Percentiles rank a stretch among this genome's conserved stretches.
Evolutionary conservation across 169 alveolate genomes (phyloP).

Genomic region (Eimeria praecox): DNA sequence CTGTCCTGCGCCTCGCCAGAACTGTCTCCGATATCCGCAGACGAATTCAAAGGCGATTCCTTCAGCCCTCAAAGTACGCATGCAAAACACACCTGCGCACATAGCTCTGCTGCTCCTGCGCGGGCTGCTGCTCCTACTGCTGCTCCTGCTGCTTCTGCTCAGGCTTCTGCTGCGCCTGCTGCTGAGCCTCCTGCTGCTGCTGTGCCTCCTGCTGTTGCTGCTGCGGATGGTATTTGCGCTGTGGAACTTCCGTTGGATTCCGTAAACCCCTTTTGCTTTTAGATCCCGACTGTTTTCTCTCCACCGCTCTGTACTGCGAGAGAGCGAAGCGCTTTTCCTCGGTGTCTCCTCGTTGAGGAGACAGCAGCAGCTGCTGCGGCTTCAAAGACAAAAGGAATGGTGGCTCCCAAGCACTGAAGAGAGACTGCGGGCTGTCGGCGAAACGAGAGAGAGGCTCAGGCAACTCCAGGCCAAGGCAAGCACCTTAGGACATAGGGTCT

Average conservation of each 20-base stretch:
- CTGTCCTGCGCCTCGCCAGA: slow-evolving; percentile 25
- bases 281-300: slow-evolving; percentile 41
- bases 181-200: slow-evolving; percentile 1
- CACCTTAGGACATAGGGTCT: slow-evolving; percentile 21
- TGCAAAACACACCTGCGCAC: neutral
- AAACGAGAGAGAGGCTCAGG: neutral
- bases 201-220: slow-evolving; percentile 14
- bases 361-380: slow-evolving; percentile 2
- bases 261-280: neutral
- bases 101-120: neutral
- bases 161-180: neutral
- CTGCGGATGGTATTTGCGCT: neutral
- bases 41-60: neutral
- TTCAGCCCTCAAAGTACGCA: neutral
- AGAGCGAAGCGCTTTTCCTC: neutral
- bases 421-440: slow-evolving; percentile 18
- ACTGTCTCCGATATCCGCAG: neutral
- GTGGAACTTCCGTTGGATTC: too few relatives aligned
- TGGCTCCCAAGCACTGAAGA: slow-evolving; percentile 52
- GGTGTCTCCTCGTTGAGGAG: slow-evolving; percentile 6
- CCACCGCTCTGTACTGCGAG: slow-evolving; percentile 37
- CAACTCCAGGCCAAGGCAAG: slow-evolving; percentile 65
- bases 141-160: neutral
- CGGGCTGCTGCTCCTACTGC: slow-evolving; percentile 5
- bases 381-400: slow-evolving; percentile 12